Base-by-base conservation (phyloP, 805 yeast species). In the Candida rishiriensis region DNA sequence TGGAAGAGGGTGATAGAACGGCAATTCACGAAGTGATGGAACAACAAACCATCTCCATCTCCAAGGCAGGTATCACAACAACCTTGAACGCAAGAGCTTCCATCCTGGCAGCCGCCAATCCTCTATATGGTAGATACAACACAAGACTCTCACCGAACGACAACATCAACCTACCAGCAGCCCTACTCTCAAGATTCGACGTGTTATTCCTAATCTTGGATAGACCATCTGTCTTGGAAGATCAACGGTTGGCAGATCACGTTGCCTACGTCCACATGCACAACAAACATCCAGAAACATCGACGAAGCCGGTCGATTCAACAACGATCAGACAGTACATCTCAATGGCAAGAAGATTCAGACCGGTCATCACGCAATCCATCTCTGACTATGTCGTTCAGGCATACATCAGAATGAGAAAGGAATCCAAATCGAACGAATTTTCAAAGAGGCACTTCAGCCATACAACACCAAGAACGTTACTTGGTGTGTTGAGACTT, bases 21-120 rank as follows among this genome's bases (percentile, higher is more conserved):
- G 98, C 98, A 1, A 93, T 93, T 60, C 98, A 91, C 67, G 99
- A 91, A 72, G 99, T 93, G 30, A 93, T 93, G 99, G 99, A 93
- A 69, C 99, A 93, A 65, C 99, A 93, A 67, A 93, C 99, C 2
- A 93, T 93, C 47, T 87, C 96, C 17, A 93, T 93, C 46, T 87
- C 97, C 36, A 93, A 93, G 66, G 99, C 99, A 3, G 99, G 99
- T 54, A 93, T 93, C 55, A 87, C 93, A 50, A 93, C 99, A 10
- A 88, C 97, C 2, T 72, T 93, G 55, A 93, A 93, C 62, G 99
- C 99, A 8, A 79, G 99, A 63, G 79, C 98, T 0, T 90, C 97
- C 5, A 87, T 93, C 48, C 69, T 93, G 51, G 99, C 99, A 0
- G 99, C 99, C 29, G 99, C 99, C n/a, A 93, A 93, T 70, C 99